A percentile compares a stretch with the other conserved stretches of the same genome.
Evolutionary conservation across 768 basidiomycete species (phyloP).

Genomic region (Lentinula sp.): DNA sequence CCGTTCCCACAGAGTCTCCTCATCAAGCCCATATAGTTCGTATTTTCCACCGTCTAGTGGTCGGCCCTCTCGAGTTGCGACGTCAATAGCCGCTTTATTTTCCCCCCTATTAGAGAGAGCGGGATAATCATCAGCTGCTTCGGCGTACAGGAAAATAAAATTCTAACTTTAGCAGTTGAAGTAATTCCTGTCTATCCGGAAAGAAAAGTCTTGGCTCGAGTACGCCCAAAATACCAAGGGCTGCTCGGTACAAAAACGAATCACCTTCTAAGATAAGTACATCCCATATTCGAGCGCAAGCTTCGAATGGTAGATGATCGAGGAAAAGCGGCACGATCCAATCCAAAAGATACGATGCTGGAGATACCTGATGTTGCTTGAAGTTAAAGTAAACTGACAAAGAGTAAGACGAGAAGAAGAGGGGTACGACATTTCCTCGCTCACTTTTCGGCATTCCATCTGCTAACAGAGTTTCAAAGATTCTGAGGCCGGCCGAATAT

Average conservation of each 20-base stretch:
- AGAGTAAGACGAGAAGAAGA: background rate
- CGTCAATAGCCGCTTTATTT: slow-evolving; percentile 77
- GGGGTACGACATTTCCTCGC: slow-evolving; percentile 13
- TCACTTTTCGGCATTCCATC: slow-evolving; percentile 92
- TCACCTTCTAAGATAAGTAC: slow-evolving; percentile 85
- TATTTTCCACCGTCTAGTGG: slow-evolving; percentile 69
- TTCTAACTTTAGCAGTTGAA: slow-evolving; percentile 70
- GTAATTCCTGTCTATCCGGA: slow-evolving; percentile 71
- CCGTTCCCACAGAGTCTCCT: slow-evolving; percentile 80
- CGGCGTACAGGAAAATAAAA: slow-evolving; percentile 7
- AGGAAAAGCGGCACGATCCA: slow-evolving; percentile 82
- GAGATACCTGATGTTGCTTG: slow-evolving; percentile 88
- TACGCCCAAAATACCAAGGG: slow-evolving; percentile 77
- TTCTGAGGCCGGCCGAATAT: slow-evolving; percentile 36
- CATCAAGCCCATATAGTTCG: slow-evolving; percentile 80
- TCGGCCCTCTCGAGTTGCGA: slow-evolving; percentile 67
- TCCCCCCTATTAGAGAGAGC: slow-evolving; percentile 51
- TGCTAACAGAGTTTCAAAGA: slow-evolving; percentile 87
- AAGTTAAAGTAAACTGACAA: slow-evolving; percentile 85
- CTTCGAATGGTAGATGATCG: slow-evolving; percentile 86
- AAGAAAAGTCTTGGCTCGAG: slow-evolving; percentile 86
- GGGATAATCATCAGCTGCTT: slow-evolving; percentile 4
- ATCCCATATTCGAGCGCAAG: slow-evolving; percentile 87
- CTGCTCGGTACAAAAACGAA: slow-evolving; percentile 80
- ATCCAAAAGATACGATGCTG: slow-evolving; percentile 72